These are phyloP conservation scores for Fusarium torulosum DNA, from an alignment of 2,329 filamentous ascomycete genomes.

Conservation along the genomic window DNA sequence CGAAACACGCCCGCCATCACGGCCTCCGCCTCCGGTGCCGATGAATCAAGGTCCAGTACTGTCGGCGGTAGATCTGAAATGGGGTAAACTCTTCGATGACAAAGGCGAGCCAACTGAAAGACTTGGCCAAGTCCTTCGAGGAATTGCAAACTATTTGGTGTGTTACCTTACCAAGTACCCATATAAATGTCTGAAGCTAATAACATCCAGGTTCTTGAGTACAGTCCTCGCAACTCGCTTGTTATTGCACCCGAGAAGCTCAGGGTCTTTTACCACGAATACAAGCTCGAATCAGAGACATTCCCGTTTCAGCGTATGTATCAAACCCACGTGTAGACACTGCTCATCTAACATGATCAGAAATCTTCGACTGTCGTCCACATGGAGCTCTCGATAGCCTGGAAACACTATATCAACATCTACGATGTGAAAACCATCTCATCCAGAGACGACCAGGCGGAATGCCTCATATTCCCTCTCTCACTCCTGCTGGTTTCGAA, in stretches of 20 bases:
- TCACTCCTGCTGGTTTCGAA: constrained; percentile 77
- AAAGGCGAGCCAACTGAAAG: constrained; percentile 75
- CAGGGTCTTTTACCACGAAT: constrained; percentile 77
- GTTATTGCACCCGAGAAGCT: constrained; percentile 84
- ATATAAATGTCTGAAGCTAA: constrained; percentile 3
- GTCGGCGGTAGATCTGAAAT: constrained; percentile 74
- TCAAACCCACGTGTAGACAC: not conserved
- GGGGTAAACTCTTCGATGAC: constrained; percentile 80
- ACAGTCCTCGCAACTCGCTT: constrained; percentile 56
- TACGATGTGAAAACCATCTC: constrained; percentile 73
- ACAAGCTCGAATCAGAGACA: constrained; percentile 72
- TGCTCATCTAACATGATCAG: constrained; percentile 49
- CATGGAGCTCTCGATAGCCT: constrained; percentile 46
- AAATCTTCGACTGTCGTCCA: constrained; percentile 63
- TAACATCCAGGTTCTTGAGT: constrained; percentile 49
- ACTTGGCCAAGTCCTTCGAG: constrained; percentile 77
- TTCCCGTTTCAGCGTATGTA: constrained; percentile 75
- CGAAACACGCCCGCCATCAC: constrained; percentile 10
- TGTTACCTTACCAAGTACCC: constrained; percentile 42
- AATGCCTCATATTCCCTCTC: constrained; percentile 70
- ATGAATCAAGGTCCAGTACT: constrained; percentile 10
- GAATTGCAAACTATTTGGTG: constrained; percentile 80
- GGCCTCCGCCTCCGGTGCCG: constrained; percentile 17
- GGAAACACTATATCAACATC: constrained; percentile 65
- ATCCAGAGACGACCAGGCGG: constrained; percentile 66